Percentiles rank a stretch among this genome's conserved stretches.
phyloP scores from a whole-genome alignment of 768 basidiomycete genomes.

The Chalciporus chontae region DNA sequence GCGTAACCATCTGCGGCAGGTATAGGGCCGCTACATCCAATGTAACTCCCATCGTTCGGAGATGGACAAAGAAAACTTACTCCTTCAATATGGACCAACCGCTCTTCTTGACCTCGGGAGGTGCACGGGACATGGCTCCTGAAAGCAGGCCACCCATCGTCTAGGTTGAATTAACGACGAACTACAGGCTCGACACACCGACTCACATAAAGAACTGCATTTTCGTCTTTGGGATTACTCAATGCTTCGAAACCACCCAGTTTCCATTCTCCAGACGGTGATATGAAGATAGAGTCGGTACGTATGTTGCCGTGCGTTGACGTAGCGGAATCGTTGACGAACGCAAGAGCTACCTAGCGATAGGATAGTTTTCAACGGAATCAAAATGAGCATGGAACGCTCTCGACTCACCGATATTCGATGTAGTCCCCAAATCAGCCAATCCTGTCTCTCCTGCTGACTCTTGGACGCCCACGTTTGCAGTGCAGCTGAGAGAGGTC shows the following conservation, averaged over 20 bases:
- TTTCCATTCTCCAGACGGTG: conserved; percentile 95
- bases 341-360: conserved; percentile 77
- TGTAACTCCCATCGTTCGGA: background rate
- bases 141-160: conserved; percentile 63
- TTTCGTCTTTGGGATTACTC: conserved; percentile 77
- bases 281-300: conserved; percentile 79
- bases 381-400: background rate
- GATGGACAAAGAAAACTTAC: conserved; percentile 41
- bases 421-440: conserved; percentile 92
- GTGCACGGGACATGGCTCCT: conserved; percentile 55
- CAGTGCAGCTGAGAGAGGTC: conserved; percentile 64
- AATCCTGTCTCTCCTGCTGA: conserved; percentile 73
- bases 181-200: background rate
- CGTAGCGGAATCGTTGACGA: conserved; percentile 79
- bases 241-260: conserved; percentile 91
- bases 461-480: conserved; percentile 59
- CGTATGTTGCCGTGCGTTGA: conserved; percentile 83
- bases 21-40: conserved; percentile 39
- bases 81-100: conserved; percentile 85
- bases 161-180: conserved; percentile 36
- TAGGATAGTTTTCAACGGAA: background rate
- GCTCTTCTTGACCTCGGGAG: conserved; percentile 85
- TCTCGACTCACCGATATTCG: conserved; percentile 67
- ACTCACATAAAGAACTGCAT: conserved; percentile 77
- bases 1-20: conserved; percentile 83